These are phyloP conservation scores for Peronosclerospora sorghi DNA, from an alignment of 352 stramenopile species.

Conservation along the genomic window DNA sequence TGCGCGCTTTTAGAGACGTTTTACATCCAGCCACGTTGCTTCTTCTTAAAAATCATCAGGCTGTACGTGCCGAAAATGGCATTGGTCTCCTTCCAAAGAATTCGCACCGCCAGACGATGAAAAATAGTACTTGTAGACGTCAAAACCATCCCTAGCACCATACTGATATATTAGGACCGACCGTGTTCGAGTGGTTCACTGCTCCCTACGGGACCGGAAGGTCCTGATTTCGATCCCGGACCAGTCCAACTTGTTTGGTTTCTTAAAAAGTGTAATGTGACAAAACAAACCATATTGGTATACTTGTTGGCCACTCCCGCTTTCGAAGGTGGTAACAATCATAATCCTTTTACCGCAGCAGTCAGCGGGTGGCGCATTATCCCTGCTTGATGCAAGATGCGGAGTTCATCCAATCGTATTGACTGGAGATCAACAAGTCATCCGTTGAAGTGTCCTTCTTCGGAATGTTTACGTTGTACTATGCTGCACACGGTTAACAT, in stretches of 20 bases:
- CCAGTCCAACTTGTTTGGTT: too few relatives aligned
- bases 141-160: slow-evolving; percentile 65
- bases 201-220: too few relatives aligned
- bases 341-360: slow-evolving; percentile 28
- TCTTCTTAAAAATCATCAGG: slow-evolving; percentile 49
- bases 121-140: slow-evolving; percentile 84
- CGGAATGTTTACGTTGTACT: slow-evolving; percentile 30
- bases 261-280: too few relatives aligned
- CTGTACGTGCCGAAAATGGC: slow-evolving; percentile 73
- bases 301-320: slow-evolving; percentile 43
- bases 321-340: slow-evolving; percentile 39
- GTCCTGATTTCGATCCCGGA: too few relatives aligned
- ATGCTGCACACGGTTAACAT: slow-evolving; percentile 32
- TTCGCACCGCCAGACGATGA: slow-evolving; percentile 44
- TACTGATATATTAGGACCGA: too few relatives aligned
- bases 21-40: slow-evolving; percentile 57
- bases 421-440: slow-evolving; percentile 47
- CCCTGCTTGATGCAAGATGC: slow-evolving; percentile 36
- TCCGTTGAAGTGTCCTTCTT: slow-evolving; percentile 11
- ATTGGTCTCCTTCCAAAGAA: slow-evolving; percentile 52
- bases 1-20: slow-evolving; percentile 51
- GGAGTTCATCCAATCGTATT: slow-evolving; percentile 43
- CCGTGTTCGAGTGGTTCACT: too few relatives aligned
- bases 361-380: slow-evolving; percentile 12
- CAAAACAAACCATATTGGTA: slow-evolving; percentile 31